A percentile compares a stretch with the other conserved stretches of the same genome.
phyloP scores from a whole-genome alignment of 192 early-diverging fungal species.

The Umbelopsis isabellina region DNA sequence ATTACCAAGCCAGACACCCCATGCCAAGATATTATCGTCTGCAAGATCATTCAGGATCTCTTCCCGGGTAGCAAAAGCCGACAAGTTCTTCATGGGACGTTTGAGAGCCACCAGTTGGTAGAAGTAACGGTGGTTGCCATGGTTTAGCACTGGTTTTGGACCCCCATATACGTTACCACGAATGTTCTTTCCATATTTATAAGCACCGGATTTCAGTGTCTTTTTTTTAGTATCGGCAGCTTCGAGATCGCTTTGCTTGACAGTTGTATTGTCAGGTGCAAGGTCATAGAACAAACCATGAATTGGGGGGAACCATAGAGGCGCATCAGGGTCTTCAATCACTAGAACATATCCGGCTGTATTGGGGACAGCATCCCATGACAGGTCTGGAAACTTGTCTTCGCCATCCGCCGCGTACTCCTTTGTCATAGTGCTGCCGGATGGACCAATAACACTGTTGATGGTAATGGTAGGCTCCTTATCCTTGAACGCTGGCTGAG shows the following conservation, averaged over 20 bases:
- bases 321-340: neutral
- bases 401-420: neutral
- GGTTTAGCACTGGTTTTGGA: slow-evolving; percentile 1
- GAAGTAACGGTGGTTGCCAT: slow-evolving; percentile 14
- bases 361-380: neutral
- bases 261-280: neutral
- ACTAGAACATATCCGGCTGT: slow-evolving; percentile 1
- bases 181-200: slow-evolving; percentile 18
- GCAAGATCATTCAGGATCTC: neutral
- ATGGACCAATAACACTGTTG: neutral
- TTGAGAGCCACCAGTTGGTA: slow-evolving; percentile 15
- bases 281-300: slow-evolving; percentile 8
- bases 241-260: neutral
- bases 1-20: slow-evolving; percentile 19
- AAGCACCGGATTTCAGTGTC: neutral
- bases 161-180: neutral
- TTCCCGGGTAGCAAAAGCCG: neutral
- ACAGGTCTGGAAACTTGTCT: neutral
- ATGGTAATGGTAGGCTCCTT: neutral
- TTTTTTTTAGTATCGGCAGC: neutral
- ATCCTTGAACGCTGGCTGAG: neutral
- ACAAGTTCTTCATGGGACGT: neutral
- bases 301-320: neutral
- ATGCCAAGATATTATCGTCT: neutral
- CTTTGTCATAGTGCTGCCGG: neutral